A percentile compares a stretch with the other conserved stretches of the same genome.
phyloP scores from a whole-genome alignment of 2,329 filamentous ascomycete genomes.

The Pseudogymnoascus sp. region DNA sequence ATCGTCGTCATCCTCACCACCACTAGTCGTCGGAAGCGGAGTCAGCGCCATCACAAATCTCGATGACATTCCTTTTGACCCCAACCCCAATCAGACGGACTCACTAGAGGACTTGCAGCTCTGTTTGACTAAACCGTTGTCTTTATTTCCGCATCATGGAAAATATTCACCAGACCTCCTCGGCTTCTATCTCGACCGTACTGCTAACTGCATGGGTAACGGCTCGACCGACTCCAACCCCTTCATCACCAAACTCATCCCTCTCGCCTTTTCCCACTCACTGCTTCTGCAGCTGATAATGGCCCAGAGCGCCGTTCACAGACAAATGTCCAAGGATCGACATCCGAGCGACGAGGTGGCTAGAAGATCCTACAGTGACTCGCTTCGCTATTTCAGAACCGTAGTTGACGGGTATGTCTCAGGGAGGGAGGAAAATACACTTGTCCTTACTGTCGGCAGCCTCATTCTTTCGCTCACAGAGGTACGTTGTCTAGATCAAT shows the following conservation, averaged over 20 bases:
- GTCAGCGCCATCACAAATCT: not conserved
- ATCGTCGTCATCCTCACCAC: not conserved
- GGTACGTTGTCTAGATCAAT: constrained; percentile 26
- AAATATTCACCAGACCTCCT: constrained; percentile 37
- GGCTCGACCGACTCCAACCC: constrained; percentile 39
- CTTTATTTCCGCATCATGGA: not conserved
- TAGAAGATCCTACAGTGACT: constrained; percentile 31
- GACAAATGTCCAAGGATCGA: constrained; percentile 27
- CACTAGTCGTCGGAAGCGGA: not conserved
- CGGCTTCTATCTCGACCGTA: constrained; percentile 37
- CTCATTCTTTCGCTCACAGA: constrained; percentile 40
- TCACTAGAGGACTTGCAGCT: not conserved
- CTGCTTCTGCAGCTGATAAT: constrained; percentile 39
- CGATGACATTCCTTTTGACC: not conserved
- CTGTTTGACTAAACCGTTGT: not conserved
- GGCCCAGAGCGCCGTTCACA: constrained; percentile 35
- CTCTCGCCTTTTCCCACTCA: constrained; percentile 38
- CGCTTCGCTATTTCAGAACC: constrained; percentile 31
- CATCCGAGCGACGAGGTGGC: constrained; percentile 28
- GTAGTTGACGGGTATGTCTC: constrained; percentile 30
- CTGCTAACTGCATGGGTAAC: constrained; percentile 40
- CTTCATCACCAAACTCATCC: constrained; percentile 38
- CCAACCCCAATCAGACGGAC: not conserved
- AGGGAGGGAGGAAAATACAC: constrained; percentile 29
- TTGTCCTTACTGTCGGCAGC: constrained; percentile 37